Base-by-base conservation (phyloP, 257 asterid species). In the Solanum virginianum region DNA sequence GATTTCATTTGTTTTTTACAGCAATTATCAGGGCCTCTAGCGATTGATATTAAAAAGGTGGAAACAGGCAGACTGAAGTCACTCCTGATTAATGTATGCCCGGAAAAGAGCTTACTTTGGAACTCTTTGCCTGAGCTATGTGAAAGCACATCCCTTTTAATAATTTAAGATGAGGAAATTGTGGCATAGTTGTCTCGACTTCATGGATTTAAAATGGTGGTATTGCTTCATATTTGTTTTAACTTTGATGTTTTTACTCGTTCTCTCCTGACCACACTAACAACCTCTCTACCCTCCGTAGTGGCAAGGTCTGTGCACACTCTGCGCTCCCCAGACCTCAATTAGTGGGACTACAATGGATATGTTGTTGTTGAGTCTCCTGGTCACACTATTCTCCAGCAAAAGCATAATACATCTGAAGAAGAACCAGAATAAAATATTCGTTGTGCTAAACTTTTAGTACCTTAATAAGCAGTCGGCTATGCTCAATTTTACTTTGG, bases 51-150 rank as follows among this genome's bases (percentile, higher is more conserved):
- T 88, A 85, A 80, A 39, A 90, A 89, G 88, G 75, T 94, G 36
- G 88, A 71, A 41, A 80, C 85, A 10, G 88, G 86, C 47, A 86
- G 82, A 24, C 87, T 96, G 86, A 89, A 86, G 89, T 83, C 13
- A 29, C 43, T 91, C 88, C 86, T 93, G 15, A 80, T 32, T 15
- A 85, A 87, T 63, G 84, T 60, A 66, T 85, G 88, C 86, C 93
- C 88, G 15, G 95, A 89, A 63, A 94, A 89, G 89, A 85, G 85
- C 82, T 86, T 87, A 86, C 92, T 95, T 62, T 93, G 94, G 97
- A 89, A 93, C 63, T 87, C 90, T 83, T 36, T 87, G 55, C 86
- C 66, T 8, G 88, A 68, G 80, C 81, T 66, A 41, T 75, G 86
- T 53, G 60, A 56, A 80, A 51, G 55, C 15, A 60, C 77, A 68